Evolutionary conservation across 73 alveolate genomes (phyloP).

Genomic region (Stentor roeselii): DNA sequence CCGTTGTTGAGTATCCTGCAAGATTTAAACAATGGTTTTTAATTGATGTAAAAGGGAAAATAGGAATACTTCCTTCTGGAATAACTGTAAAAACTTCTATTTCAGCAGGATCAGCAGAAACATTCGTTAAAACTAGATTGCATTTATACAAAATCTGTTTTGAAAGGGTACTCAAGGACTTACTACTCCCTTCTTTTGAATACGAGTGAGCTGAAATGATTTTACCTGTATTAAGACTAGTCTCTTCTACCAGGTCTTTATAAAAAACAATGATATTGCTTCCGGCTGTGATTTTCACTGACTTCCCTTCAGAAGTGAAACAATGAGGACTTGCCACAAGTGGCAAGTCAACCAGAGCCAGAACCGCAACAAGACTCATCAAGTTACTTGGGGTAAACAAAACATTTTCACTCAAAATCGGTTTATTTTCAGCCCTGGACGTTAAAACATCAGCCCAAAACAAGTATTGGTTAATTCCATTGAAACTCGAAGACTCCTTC

Average conservation of each 20-base stretch:
- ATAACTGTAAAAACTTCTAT: constrained; percentile 76
- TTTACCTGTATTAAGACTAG: too few relatives aligned
- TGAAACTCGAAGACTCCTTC: background rate
- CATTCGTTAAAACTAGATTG: constrained; percentile 86
- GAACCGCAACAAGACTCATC: background rate
- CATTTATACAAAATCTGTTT: constrained; percentile 66
- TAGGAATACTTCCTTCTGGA: constrained; percentile 92
- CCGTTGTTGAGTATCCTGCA: constrained; percentile 76
- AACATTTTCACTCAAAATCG: background rate
- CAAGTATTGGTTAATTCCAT: constrained; percentile 32
- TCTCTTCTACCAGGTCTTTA: background rate
- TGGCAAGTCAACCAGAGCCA: background rate
- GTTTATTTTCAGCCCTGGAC: background rate
- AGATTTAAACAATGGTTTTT: constrained; percentile 52
- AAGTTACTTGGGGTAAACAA: background rate
- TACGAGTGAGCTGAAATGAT: too few relatives aligned
- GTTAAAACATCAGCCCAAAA: constrained; percentile 75
- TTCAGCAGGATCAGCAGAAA: constrained; percentile 56
- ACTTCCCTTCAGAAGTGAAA: background rate
- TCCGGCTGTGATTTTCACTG: background rate
- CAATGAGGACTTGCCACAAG: background rate
- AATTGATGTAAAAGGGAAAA: constrained; percentile 51
- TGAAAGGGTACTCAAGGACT: background rate
- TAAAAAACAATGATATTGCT: constrained; percentile 1
- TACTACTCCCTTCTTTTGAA: too few relatives aligned